phyloP scores from a whole-genome alignment of 2,329 filamentous ascomycete species.

The Stagonosporopsis chrysanthemi region DNA sequence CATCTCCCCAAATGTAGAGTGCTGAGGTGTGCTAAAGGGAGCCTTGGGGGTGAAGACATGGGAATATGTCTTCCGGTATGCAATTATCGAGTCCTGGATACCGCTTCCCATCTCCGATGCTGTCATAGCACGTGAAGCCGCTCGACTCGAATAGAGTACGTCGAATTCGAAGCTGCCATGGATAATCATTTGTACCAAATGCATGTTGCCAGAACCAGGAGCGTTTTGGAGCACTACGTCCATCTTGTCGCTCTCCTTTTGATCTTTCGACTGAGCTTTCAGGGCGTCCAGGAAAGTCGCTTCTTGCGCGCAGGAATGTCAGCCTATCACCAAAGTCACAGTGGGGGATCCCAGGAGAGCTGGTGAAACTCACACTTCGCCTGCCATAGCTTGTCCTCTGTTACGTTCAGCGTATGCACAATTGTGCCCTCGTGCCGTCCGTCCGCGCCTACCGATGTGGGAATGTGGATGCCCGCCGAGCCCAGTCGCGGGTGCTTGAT shows the following conservation, averaged over 20 bases:
- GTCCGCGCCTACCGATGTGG: constrained; percentile 62
- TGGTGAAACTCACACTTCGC: constrained; percentile 64
- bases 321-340: constrained; percentile 6
- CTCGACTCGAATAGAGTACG: constrained; percentile 83
- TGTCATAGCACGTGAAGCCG: constrained; percentile 62
- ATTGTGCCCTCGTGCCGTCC: constrained; percentile 68
- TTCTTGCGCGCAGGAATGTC: constrained; percentile 57
- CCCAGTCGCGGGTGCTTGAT: constrained; percentile 76
- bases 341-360: no score
- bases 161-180: constrained; percentile 90
- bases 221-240: constrained; percentile 65
- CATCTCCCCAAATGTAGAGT: constrained; percentile 77
- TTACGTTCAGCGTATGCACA: constrained; percentile 72
- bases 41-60: constrained; percentile 72
- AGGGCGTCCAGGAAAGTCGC: constrained; percentile 63
- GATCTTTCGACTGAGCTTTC: constrained; percentile 63
- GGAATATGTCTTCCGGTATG: constrained; percentile 76
- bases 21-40: constrained; percentile 77
- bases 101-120: constrained; percentile 71
- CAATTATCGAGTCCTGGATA: constrained; percentile 68
- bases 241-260: constrained; percentile 20
- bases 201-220: constrained; percentile 76
- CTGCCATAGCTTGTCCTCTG: constrained; percentile 77
- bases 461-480: constrained; percentile 78
- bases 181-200: constrained; percentile 89